These are phyloP conservation scores for Gynandropsis gynandra DNA, from an alignment of 345 rosid species.

Conservation along the genomic window DNA sequence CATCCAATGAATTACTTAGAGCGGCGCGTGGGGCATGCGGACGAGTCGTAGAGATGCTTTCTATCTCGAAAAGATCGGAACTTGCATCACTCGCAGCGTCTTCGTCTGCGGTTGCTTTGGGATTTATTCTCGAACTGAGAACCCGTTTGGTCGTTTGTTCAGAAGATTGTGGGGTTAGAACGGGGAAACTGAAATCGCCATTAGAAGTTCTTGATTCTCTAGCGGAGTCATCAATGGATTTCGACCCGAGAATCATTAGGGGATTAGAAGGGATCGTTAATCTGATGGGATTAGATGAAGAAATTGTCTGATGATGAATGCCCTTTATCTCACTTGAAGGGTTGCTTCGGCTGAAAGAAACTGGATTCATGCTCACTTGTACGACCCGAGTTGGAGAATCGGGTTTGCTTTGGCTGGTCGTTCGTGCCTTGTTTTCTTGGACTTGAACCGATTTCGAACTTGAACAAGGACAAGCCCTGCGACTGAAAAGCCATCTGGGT, in stretches of 20 bases:
- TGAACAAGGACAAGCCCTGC: slow-evolving; percentile 57
- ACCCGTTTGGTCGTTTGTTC: slow-evolving; percentile 16
- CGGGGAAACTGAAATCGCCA: slow-evolving; percentile 20
- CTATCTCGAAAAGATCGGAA: slow-evolving; percentile 92
- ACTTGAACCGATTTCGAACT: slow-evolving; percentile 70
- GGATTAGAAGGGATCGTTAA: slow-evolving; percentile 22
- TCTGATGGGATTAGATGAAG: slow-evolving; percentile 23
- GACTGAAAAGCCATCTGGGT: slow-evolving; percentile 44
- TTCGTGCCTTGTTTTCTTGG: slow-evolving; percentile 34
- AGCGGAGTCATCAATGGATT: slow-evolving; percentile 6
- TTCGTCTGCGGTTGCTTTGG: slow-evolving; percentile 30
- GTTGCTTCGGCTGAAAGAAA: background rate
- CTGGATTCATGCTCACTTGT: background rate
- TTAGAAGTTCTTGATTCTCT: slow-evolving; percentile 11
- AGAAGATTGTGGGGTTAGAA: slow-evolving; percentile 6
- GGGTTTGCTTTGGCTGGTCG: slow-evolving; percentile 20
- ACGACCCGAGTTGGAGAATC: slow-evolving; percentile 16
- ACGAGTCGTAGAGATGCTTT: slow-evolving; percentile 75
- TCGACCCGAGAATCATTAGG: background rate
- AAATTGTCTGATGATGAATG: slow-evolving; percentile 15
- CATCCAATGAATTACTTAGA: slow-evolving; percentile 58
- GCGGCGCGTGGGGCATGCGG: slow-evolving; percentile 19
- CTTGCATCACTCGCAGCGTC: slow-evolving; percentile 82
- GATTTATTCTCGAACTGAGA: slow-evolving; percentile 1
- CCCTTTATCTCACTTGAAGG: background rate